These are phyloP conservation scores for Botryotinia calthae DNA, from an alignment of 2,329 filamentous ascomycete species.

Conservation along the genomic window DNA sequence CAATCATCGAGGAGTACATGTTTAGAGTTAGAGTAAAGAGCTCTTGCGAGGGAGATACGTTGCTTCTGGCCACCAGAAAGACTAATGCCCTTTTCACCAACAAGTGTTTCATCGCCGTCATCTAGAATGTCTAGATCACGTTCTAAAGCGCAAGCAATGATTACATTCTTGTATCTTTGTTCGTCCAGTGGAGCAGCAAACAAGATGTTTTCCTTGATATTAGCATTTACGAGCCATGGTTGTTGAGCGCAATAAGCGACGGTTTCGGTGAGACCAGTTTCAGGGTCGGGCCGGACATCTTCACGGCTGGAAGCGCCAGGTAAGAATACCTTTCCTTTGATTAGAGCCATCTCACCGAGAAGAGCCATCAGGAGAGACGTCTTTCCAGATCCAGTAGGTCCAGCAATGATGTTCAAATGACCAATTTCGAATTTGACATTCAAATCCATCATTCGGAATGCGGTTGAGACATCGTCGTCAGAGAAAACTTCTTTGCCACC, in stretches of 20 bases:
- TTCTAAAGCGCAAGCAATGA: constrained; percentile 86
- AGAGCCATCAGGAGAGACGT: constrained; percentile 94
- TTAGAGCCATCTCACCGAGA: constrained; percentile 89
- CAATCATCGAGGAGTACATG: constrained; percentile 94
- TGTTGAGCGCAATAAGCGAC: constrained; percentile 96
- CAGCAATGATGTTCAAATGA: constrained; percentile 87
- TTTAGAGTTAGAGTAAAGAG: constrained; percentile 91
- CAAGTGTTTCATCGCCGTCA: constrained; percentile 85
- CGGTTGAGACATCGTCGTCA: constrained; percentile 63
- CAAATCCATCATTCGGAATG: constrained; percentile 80
- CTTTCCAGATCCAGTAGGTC: constrained; percentile 92
- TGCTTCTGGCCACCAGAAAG: constrained; percentile 97
- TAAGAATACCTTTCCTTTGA: constrained; percentile 77
- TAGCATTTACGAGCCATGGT: constrained; percentile 94
- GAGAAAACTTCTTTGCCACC: constrained; percentile 64
- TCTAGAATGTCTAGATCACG: constrained; percentile 91
- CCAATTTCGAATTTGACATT: constrained; percentile 80
- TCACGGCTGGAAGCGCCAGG: constrained; percentile 78
- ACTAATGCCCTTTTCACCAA: constrained; percentile 96
- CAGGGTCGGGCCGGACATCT: constrained; percentile 75
- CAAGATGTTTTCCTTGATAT: constrained; percentile 92
- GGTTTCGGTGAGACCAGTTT: constrained; percentile 84
- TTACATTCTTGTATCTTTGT: constrained; percentile 79
- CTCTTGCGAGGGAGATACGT: constrained; percentile 91
- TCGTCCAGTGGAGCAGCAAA: constrained; percentile 82